Evolutionary conservation across 257 asterid genomes (phyloP), one percentile per base, ranked within the genome.

Genomic region (Rauvolfia tetraphylla): DNA sequence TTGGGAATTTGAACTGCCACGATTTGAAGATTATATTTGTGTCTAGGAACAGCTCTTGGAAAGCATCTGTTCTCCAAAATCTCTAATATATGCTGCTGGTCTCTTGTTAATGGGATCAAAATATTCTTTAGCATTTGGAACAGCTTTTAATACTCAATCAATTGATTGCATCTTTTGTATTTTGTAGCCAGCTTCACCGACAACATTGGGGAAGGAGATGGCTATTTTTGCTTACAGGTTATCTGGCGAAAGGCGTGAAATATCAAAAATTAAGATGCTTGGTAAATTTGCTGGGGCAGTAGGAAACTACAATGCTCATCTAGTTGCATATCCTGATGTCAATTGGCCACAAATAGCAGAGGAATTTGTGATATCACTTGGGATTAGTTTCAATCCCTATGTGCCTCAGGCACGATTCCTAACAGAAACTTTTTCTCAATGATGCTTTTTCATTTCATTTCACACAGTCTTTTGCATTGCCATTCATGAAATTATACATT

Each of bases 251-350:
- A 83, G 86, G 57, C 59, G 3, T 66, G 81, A 82, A 29, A 74
- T 87, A 44, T 82, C 84, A 42, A 58, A 82, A 74, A 68, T 77
- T 68, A 71, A 84, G 77, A 81, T 87, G 71, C 79, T 83, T 7
- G 90, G 90, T 79, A 87, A 87, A 79, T 82, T 87, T 70, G 88
- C 88, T 72, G 90, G 90, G 51, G 90, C 90, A 34, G 90, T 87
- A 62, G 90, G 90, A 46, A 87, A 87, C 79, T 87, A 87, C 69
- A 87, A 84, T 81, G 90, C 90, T 74, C 90, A 87, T 81, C 7
- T 83, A 36, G 83, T 79, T 69, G 88, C 90, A 10, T 87, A 87
- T 74, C 90, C 88, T 65, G 81, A 81, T 59, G 70, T 87, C 48
- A 79, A 84, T 79, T 87, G 90, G 90, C 86, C 87, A 38, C 76